phyloP scores from a whole-genome alignment of 1,139 yeast species.

The Pichia cactophila region DNA sequence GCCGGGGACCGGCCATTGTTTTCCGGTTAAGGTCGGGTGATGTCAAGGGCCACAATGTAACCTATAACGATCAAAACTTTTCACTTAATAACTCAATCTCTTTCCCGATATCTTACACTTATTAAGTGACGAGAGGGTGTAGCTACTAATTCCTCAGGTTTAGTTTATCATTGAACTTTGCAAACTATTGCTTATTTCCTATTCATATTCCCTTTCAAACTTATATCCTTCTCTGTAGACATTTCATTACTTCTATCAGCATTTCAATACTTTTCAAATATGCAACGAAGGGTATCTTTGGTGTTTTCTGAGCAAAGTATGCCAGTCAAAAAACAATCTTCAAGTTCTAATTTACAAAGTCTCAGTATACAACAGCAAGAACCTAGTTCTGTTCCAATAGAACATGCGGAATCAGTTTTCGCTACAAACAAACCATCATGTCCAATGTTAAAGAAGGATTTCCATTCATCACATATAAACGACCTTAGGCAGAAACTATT shows the following conservation, averaged over 20 bases:
- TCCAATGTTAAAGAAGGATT: neutral
- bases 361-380: neutral
- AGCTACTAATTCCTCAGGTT: no score
- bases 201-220: no score
- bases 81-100: neutral
- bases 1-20: neutral
- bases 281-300: slow-evolving; percentile 10
- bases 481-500: neutral
- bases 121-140: no score
- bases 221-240: neutral
- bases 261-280: neutral
- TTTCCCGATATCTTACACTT: neutral
- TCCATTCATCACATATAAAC: neutral
- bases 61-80: neutral
- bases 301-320: slow-evolving; percentile 5
- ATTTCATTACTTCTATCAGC: neutral
- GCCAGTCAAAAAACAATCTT: neutral
- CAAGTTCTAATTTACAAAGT: neutral
- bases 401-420: neutral
- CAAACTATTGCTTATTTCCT: neutral
- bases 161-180: no score
- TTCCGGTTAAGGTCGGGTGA: neutral
- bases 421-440: neutral
- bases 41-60: neutral
- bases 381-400: neutral